Percentiles rank a stretch among this genome's conserved stretches.
These are phyloP conservation scores for Jaltomata sinuosa DNA, from an alignment of 257 asterid species.

Conservation along the genomic window DNA sequence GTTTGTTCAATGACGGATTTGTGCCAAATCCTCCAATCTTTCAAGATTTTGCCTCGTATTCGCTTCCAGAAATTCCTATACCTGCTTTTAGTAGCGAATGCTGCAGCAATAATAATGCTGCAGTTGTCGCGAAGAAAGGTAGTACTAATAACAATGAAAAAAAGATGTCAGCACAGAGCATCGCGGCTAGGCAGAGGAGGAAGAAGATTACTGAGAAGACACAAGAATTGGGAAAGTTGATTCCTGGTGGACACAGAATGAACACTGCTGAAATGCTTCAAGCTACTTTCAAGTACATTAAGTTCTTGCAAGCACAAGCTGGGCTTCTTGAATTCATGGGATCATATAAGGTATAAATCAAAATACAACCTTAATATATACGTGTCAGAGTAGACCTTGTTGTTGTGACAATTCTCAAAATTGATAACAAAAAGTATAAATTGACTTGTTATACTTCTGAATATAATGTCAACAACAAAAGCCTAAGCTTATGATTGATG, in stretches of 20 bases:
- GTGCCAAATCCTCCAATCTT: conserved; percentile 20
- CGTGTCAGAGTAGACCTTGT: no score
- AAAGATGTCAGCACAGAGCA: conserved; percentile 63
- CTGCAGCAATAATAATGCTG: conserved; percentile 1
- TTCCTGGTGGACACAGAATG: conserved; percentile 84
- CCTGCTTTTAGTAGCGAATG: conserved; percentile 12
- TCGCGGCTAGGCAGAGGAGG: conserved; percentile 80
- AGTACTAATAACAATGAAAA: conserved; percentile 2
- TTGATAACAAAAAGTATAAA: no score
- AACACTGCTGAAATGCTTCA: conserved; percentile 90
- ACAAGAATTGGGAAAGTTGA: conserved; percentile 75
- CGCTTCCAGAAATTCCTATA: background rate
- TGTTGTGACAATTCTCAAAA: no score
- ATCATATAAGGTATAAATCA: conserved; percentile 36
- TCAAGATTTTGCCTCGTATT: conserved; percentile 8
- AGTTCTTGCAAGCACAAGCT: conserved; percentile 68
- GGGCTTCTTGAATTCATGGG: conserved; percentile 34
- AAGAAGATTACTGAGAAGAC: conserved; percentile 76
- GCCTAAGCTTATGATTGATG: background rate
- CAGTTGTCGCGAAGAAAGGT: conserved; percentile 1
- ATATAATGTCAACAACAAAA: no score
- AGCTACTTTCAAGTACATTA: conserved; percentile 67
- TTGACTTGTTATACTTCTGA: no score
- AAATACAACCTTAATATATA: background rate
- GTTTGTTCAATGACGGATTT: conserved; percentile 12